A percentile compares a stretch with the other conserved stretches of the same genome.
Evolutionary conservation across 192 early-diverging fungal species (phyloP).

Genomic region (Lunasporangiospora selenospora): DNA sequence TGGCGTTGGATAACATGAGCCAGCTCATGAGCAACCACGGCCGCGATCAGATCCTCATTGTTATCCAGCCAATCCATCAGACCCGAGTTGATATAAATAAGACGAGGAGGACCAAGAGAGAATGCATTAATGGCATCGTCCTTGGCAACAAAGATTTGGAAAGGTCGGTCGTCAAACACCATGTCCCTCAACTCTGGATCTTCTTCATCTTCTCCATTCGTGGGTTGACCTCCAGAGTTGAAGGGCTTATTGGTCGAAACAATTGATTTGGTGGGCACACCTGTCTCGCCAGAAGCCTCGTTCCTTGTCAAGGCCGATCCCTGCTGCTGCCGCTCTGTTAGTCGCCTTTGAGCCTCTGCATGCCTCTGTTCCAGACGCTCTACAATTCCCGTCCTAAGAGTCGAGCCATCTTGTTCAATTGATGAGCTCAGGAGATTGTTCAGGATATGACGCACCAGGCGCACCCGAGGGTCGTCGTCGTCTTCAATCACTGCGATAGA

Average conservation of each 20-base stretch:
- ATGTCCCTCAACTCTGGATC: slow-evolving; percentile 16
- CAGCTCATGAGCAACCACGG: slow-evolving; percentile 62
- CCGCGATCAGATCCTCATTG: slow-evolving; percentile 54
- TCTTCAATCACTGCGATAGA: slow-evolving; percentile 21
- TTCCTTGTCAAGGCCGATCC: neutral
- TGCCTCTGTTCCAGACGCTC: slow-evolving; percentile 28
- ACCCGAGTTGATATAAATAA: slow-evolving; percentile 45
- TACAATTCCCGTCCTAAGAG: slow-evolving; percentile 28
- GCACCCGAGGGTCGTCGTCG: slow-evolving; percentile 17
- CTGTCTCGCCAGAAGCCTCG: neutral
- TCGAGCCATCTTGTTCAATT: slow-evolving; percentile 37
- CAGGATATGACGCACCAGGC: slow-evolving; percentile 30
- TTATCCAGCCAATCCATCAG: slow-evolving; percentile 48
- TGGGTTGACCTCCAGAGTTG: neutral
- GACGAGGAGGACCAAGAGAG: slow-evolving; percentile 35
- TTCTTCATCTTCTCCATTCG: slow-evolving; percentile 6
- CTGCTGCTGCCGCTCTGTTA: slow-evolving; percentile 9
- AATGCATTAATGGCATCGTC: slow-evolving; percentile 44
- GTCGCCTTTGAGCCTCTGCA: slow-evolving; percentile 15
- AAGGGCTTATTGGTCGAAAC: slow-evolving; percentile 14
- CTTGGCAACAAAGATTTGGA: slow-evolving; percentile 46
- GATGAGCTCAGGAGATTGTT: slow-evolving; percentile 31
- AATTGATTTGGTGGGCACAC: slow-evolving; percentile 12
- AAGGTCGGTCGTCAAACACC: slow-evolving; percentile 31
- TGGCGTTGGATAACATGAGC: slow-evolving; percentile 62